These are phyloP conservation scores for Hondaea fermentalgiana DNA, from an alignment of 108 stramenopile species.

Conservation along the genomic window DNA sequence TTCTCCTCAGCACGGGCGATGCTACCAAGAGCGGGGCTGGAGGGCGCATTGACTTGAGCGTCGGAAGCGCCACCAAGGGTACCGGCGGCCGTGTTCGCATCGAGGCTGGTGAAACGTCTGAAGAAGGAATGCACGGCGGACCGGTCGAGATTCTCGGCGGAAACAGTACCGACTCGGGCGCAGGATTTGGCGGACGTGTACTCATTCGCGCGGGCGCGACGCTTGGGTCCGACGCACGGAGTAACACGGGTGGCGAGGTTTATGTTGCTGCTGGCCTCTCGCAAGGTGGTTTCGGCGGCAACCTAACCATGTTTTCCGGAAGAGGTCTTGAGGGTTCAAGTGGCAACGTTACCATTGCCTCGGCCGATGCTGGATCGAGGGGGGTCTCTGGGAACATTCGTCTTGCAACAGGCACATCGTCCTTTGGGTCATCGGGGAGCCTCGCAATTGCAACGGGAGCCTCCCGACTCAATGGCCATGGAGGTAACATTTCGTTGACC, in stretches of 20 bases:
- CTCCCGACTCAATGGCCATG: not conserved
- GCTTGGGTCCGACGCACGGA: not conserved
- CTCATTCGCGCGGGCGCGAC: not conserved
- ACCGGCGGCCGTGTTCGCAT: not conserved
- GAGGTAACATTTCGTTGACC: slow-evolving; percentile 28
- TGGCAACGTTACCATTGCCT: not conserved
- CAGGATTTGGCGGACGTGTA: not conserved
- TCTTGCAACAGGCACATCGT: not conserved
- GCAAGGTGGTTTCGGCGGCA: not conserved
- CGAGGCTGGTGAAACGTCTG: not conserved
- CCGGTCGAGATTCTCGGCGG: not conserved
- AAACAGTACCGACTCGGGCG: not conserved
- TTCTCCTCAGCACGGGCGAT: slow-evolving; percentile 27
- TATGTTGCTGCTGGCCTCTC: not conserved
- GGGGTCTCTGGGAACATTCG: not conserved
- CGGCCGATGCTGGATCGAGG: not conserved
- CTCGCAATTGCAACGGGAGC: slow-evolving; percentile 24
- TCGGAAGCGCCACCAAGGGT: not conserved
- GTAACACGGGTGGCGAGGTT: not conserved
- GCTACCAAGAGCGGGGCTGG: not conserved
- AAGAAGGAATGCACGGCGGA: not conserved
- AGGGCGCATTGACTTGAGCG: not conserved
- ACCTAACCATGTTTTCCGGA: not conserved
- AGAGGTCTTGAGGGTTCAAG: not conserved
- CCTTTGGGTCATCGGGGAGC: not conserved